These are phyloP conservation scores for Aspergillus kassunensis DNA, from an alignment of 495 filamentous ascomycete species.

Conservation along the genomic window DNA sequence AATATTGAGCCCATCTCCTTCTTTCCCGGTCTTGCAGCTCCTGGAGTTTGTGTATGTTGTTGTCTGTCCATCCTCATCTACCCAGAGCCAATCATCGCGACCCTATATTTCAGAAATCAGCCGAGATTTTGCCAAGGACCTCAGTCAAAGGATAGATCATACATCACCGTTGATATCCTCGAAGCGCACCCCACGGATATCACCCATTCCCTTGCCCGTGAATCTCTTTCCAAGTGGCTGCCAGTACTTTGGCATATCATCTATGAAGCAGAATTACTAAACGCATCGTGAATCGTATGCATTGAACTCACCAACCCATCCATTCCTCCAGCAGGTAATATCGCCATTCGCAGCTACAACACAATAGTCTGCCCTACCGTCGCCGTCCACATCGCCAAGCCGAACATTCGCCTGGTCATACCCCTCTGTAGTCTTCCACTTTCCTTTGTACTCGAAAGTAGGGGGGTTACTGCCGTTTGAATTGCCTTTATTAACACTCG, in stretches of 20 bases:
- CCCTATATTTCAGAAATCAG: too few relatives aligned
- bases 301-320: slow-evolving; percentile 1
- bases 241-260: slow-evolving; percentile 4
- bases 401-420: neutral
- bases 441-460: neutral
- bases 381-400: slow-evolving; percentile 9
- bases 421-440: neutral
- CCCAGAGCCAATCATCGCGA: slow-evolving; percentile 6
- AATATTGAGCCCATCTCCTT: slow-evolving; percentile 1
- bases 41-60: slow-evolving; percentile 1
- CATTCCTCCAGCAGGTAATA: slow-evolving; percentile 22
- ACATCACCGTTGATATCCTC: slow-evolving; percentile 8
- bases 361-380: slow-evolving; percentile 12
- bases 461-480: neutral
- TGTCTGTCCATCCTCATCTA: neutral
- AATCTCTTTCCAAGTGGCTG: slow-evolving; percentile 2
- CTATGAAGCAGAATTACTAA: neutral
- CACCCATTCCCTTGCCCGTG: slow-evolving; percentile 4
- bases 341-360: slow-evolving; percentile 12
- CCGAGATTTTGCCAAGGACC: neutral
- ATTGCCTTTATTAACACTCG: slow-evolving; percentile 1
- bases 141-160: neutral
- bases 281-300: too few relatives aligned
- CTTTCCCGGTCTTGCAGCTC: neutral
- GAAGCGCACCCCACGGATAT: neutral